Evolutionary conservation across 768 basidiomycete genomes (phyloP).

Genomic region (Collybia nuda): DNA sequence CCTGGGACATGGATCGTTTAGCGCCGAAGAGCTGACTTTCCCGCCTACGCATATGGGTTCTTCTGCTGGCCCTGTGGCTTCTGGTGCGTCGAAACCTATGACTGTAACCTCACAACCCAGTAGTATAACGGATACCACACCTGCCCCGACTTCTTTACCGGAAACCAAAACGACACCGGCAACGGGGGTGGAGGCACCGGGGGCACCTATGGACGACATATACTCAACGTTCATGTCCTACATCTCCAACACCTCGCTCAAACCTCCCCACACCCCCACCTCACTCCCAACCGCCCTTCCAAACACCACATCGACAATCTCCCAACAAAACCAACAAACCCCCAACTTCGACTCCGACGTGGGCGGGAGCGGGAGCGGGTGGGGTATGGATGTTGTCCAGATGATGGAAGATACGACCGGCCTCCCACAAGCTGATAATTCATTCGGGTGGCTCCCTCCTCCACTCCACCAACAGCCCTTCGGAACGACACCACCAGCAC

Average conservation of each 20-base stretch:
- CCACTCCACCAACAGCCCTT: not conserved
- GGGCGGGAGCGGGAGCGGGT: no score
- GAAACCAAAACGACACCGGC: not conserved
- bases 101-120: no score
- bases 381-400: no score
- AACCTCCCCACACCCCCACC: not conserved
- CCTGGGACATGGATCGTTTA: slow-evolving; percentile 18
- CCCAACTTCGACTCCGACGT: no score
- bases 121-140: no score
- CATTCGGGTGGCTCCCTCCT: slow-evolving; percentile 17
- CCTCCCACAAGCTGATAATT: slow-evolving; percentile 15
- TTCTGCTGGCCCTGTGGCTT: no score
- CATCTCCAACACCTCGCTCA: slow-evolving; percentile 14
- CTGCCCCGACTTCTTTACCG: no score
- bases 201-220: slow-evolving; percentile 20
- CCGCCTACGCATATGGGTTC: not conserved
- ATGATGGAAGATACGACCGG: slow-evolving; percentile 5
- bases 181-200: no score
- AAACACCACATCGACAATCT: not conserved
- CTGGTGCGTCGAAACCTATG: no score
- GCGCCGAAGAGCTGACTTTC: not conserved
- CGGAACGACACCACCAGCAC: not conserved
- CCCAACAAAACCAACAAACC: no score
- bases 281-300: not conserved
- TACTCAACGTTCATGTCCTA: slow-evolving; percentile 22